phyloP scores from a whole-genome alignment of 1,139 yeast species.

The Magnusiomyces fungicola region DNA sequence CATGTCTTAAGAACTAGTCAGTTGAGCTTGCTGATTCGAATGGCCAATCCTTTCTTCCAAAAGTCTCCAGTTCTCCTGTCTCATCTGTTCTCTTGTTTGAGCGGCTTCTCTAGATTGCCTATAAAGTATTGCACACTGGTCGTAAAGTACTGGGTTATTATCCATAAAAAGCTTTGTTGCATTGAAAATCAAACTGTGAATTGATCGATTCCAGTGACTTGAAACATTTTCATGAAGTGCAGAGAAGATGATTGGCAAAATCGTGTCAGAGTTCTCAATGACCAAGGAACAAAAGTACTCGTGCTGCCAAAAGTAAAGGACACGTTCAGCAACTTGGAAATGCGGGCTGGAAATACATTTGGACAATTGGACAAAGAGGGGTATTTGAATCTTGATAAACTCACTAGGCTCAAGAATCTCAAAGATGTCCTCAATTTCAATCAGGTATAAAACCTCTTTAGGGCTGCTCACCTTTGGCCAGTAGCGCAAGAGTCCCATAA shows the following conservation, averaged over 20 bases:
- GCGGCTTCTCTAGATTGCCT: constrained; percentile 68
- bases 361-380: constrained; percentile 86
- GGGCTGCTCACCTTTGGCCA: constrained; percentile 98
- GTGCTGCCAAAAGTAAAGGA: constrained; percentile 88
- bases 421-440: constrained; percentile 92
- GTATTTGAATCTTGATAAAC: constrained; percentile 86
- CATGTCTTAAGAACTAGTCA: too few relatives aligned
- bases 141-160: constrained; percentile 83
- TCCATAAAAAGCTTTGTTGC: constrained; percentile 92
- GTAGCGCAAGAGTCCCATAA: constrained; percentile 83
- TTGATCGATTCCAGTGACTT: constrained; percentile 82
- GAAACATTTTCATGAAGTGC: constrained; percentile 71
- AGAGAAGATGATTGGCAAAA: constrained; percentile 86
- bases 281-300: constrained; percentile 87
- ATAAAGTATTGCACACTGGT: constrained; percentile 82
- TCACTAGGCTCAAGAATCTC: constrained; percentile 95
- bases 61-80: constrained; percentile 70
- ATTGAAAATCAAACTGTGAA: constrained; percentile 82
- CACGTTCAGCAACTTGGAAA: constrained; percentile 96
- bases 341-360: constrained; percentile 93
- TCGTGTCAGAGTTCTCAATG: constrained; percentile 84
- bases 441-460: constrained; percentile 90
- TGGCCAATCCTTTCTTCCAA: constrained; percentile 50
- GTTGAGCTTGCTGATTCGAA: not conserved
- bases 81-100: constrained; percentile 46